Evolutionary conservation across 208 protist species (phyloP).

Genomic region (Trypanosoma platydactyli): DNA sequence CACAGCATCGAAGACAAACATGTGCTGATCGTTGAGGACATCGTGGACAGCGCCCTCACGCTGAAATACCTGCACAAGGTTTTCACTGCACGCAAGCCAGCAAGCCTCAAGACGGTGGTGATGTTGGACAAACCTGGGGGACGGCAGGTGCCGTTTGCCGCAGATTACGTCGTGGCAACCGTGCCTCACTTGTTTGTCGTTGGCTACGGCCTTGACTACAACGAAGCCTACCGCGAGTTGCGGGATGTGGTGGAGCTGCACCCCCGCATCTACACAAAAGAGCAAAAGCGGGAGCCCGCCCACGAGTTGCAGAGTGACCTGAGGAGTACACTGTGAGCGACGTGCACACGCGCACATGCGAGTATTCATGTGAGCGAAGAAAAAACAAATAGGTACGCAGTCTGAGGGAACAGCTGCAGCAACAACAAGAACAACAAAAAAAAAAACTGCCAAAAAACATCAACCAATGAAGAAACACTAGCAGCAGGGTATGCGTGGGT

Average conservation of each 20-base stretch:
- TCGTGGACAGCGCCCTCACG: slow-evolving; percentile 86
- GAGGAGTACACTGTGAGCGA: slow-evolving; percentile 31
- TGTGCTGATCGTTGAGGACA: slow-evolving; percentile 90
- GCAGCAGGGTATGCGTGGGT: too few relatives aligned
- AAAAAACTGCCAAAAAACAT: too few relatives aligned
- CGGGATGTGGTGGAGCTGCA: slow-evolving; percentile 76
- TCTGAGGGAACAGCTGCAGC: too few relatives aligned
- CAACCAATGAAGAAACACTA: too few relatives aligned
- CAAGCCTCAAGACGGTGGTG: slow-evolving; percentile 79
- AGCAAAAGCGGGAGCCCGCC: slow-evolving; percentile 10
- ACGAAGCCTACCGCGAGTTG: slow-evolving; percentile 78
- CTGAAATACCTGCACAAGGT: slow-evolving; percentile 66
- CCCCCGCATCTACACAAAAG: slow-evolving; percentile 46
- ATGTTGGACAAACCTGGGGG: slow-evolving; percentile 83
- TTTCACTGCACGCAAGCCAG: slow-evolving; percentile 57
- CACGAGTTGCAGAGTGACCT: neutral
- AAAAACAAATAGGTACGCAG: too few relatives aligned
- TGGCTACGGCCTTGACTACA: slow-evolving; percentile 92
- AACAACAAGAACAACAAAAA: too few relatives aligned
- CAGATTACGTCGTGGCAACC: slow-evolving; percentile 72
- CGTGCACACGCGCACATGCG: too few relatives aligned
- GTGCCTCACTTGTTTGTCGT: slow-evolving; percentile 82
- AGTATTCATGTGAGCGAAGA: too few relatives aligned
- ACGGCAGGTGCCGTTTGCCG: slow-evolving; percentile 42
- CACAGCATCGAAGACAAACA: slow-evolving; percentile 70